Conservation (phyloP, 768 basidiomycete genomes). For the Boletus barrowsii region DNA sequence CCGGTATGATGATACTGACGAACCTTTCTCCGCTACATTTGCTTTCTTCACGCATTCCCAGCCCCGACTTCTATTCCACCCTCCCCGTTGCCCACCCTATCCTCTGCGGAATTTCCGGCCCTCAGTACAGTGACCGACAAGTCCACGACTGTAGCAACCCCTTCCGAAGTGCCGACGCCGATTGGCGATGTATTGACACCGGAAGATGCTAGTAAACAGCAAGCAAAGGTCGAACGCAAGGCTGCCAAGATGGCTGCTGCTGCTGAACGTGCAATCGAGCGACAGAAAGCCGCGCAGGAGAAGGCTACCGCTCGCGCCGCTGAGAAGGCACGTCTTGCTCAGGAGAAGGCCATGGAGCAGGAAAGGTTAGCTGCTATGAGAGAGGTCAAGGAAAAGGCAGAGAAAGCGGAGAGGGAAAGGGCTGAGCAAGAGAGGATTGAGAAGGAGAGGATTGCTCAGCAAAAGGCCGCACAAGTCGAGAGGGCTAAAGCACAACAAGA, state of each 20-base stretch:
- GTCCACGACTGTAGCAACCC: conserved; percentile 1
- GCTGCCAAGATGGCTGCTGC: conserved; percentile 64
- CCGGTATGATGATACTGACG: conserved; percentile 45
- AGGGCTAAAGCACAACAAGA: conserved; percentile 38
- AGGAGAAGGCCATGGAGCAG: conserved; percentile 55
- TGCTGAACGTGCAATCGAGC: conserved; percentile 58
- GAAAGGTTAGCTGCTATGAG: conserved; percentile 42
- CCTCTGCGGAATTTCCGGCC: conserved; percentile 75
- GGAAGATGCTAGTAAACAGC: conserved; percentile 39
- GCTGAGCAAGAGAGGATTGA: conserved; percentile 40
- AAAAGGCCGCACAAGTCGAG: conserved; percentile 36
- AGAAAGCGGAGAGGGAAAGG: conserved; percentile 35
- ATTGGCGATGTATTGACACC: conserved; percentile 24
- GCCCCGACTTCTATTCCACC: conserved; percentile 37
- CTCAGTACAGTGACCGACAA: conserved; percentile 33
- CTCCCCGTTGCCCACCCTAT: conserved; percentile 48
- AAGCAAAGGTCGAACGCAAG: conserved; percentile 59
- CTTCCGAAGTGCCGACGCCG: conserved; percentile 23
- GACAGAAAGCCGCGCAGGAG: conserved; percentile 54
- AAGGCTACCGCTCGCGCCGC: conserved; percentile 50
- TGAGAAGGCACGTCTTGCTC: conserved; percentile 51
- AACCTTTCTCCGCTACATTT: conserved; percentile 23
- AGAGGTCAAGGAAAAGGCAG: conserved; percentile 38
- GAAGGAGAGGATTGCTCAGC: conserved; percentile 31
- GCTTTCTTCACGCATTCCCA: conserved; percentile 21